Conservation (phyloP, 352 stramenopile genomes). For the Phytophthora vignae region DNA sequence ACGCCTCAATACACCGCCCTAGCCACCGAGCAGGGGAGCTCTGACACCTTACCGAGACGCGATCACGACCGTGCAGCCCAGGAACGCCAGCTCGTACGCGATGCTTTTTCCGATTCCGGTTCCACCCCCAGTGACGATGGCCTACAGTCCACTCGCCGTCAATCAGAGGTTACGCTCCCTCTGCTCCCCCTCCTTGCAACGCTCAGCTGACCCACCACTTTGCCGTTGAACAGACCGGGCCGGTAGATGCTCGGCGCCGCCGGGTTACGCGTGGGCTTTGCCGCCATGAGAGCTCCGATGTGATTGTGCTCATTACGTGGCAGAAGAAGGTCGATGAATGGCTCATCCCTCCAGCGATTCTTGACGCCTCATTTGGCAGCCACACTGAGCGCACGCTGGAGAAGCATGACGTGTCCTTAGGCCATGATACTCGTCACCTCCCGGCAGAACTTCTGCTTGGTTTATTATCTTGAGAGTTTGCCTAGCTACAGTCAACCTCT, state of each 20-base stretch:
- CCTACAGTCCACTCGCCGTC: constrained; percentile 20
- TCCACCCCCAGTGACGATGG: constrained; percentile 80
- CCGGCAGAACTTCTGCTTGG: constrained; percentile 9
- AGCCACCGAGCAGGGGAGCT: not conserved
- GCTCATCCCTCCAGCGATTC: constrained; percentile 2
- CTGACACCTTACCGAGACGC: constrained; percentile 42
- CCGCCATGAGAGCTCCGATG: constrained; percentile 4
- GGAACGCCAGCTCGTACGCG: constrained; percentile 70
- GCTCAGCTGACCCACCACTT: constrained; percentile 57
- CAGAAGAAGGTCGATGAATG: constrained; percentile 13
- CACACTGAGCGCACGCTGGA: no score
- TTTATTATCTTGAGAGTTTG: constrained; percentile 36
- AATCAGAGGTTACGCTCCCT: not conserved
- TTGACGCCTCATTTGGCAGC: not conserved
- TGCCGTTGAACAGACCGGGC: constrained; percentile 60
- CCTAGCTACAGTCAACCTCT: constrained; percentile 31
- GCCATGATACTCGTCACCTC: not conserved
- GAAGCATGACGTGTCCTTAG: no score
- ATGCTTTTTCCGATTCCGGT: constrained; percentile 85
- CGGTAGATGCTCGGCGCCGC: constrained; percentile 58
- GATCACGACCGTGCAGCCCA: constrained; percentile 81
- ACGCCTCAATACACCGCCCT: not conserved
- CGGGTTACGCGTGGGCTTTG: constrained; percentile 42
- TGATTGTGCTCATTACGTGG: constrained; percentile 14
- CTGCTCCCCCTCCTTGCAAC: not conserved